Conservation (phyloP, 2,329 filamentous ascomycete genomes). For the Erysiphe neolycopersici region DNA sequence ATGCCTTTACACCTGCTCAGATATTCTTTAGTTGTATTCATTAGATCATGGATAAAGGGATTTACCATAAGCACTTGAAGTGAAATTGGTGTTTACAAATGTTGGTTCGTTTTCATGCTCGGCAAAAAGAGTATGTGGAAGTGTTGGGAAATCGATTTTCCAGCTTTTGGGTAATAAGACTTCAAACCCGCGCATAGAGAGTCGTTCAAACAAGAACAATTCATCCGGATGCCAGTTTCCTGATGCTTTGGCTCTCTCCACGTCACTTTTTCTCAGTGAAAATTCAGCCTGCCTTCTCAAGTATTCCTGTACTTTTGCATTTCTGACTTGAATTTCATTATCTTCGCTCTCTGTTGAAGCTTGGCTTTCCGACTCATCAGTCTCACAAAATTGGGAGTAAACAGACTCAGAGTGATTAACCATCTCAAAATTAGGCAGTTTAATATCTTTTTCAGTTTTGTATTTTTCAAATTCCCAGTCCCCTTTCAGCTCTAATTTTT, state of each 20-base stretch:
- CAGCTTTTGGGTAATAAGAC: constrained; percentile 9
- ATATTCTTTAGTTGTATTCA: constrained; percentile 1
- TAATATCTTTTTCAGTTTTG: neutral
- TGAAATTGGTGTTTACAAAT: constrained; percentile 10
- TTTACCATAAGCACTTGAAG: constrained; percentile 8
- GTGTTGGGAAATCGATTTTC: constrained; percentile 11
- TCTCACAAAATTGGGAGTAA: no score
- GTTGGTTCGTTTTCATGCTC: constrained; percentile 4
- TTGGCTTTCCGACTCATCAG: neutral
- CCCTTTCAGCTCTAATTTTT: neutral
- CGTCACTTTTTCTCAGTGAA: constrained; percentile 5
- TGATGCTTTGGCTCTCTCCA: constrained; percentile 6
- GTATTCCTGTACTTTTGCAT: constrained; percentile 10
- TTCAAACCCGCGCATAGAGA: constrained; percentile 12
- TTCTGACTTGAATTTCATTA: constrained; percentile 2
- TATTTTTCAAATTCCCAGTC: neutral
- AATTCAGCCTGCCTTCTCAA: constrained; percentile 11
- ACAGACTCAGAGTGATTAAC: no score
- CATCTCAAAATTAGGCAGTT: neutral
- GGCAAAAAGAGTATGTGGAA: constrained; percentile 10
- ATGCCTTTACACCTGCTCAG: constrained; percentile 7
- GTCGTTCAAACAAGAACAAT: constrained; percentile 9
- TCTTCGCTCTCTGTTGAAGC: neutral
- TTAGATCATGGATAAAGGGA: neutral
- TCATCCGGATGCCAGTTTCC: constrained; percentile 12